Evolutionary conservation across 2,329 filamentous ascomycete species (phyloP).

Genomic region (Neopestalotiopsis sp.): DNA sequence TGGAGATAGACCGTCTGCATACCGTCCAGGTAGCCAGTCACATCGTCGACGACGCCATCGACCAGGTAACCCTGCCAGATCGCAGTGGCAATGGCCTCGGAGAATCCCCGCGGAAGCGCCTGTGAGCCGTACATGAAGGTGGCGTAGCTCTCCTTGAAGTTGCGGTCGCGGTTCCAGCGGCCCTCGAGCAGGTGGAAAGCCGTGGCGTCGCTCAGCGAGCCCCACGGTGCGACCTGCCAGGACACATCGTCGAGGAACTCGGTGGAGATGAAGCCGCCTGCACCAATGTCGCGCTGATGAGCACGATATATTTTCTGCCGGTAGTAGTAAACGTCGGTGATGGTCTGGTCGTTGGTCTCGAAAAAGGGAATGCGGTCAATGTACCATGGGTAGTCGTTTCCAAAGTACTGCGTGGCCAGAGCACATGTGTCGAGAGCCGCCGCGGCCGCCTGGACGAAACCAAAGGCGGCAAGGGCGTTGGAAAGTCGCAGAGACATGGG

Average conservation of each 20-base stretch:
- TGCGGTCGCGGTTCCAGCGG: slow-evolving; percentile 49
- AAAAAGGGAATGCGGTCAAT: slow-evolving; percentile 44
- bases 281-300: slow-evolving; percentile 48
- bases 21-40: slow-evolving; percentile 37
- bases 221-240: slow-evolving; percentile 48
- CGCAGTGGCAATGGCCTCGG: slow-evolving; percentile 46
- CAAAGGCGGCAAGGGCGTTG: not conserved
- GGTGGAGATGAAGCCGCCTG: slow-evolving; percentile 48
- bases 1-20: slow-evolving; percentile 43
- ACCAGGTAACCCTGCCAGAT: slow-evolving; percentile 47
- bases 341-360: slow-evolving; percentile 41
- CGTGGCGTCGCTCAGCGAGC: slow-evolving; percentile 48
- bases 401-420: slow-evolving; percentile 36
- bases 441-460: not conserved
- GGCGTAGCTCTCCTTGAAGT: slow-evolving; percentile 49
- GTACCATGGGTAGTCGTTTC: slow-evolving; percentile 47
- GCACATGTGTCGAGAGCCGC: slow-evolving; percentile 6
- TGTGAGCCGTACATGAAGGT: slow-evolving; percentile 45
- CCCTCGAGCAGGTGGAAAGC: slow-evolving; percentile 50
- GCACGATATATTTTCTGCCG: slow-evolving; percentile 50
- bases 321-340: slow-evolving; percentile 51
- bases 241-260: slow-evolving; percentile 50
- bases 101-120: slow-evolving; percentile 47
- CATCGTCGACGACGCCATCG: slow-evolving; percentile 42
- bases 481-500: not conserved